Percentiles rank a stretch among this genome's conserved stretches.
These are phyloP conservation scores for Strigomonas culicis DNA, from an alignment of 208 protist genomes.

Conservation along the genomic window DNA sequence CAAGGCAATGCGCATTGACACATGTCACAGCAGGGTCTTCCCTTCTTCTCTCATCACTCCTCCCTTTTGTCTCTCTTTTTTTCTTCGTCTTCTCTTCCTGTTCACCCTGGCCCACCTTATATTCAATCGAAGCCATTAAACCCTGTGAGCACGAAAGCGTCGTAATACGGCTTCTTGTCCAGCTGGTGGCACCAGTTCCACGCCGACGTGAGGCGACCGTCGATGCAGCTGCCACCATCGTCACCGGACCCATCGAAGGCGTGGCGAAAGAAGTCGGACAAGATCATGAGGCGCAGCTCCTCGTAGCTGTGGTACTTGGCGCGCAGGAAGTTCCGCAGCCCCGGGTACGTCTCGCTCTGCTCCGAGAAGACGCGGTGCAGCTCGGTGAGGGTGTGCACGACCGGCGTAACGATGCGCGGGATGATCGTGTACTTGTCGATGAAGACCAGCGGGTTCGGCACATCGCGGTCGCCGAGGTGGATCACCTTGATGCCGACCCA, in stretches of 20 bases:
- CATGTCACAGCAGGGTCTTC: too few relatives aligned
- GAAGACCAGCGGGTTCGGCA: constrained; percentile 97
- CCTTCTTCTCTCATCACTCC: too few relatives aligned
- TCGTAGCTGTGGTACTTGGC: constrained; percentile 72
- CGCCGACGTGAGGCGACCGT: constrained; percentile 96
- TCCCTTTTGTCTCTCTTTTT: neutral
- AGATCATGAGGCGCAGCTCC: constrained; percentile 72
- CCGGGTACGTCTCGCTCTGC: constrained; percentile 46
- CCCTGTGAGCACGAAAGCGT: constrained; percentile 94
- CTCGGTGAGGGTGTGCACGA: constrained; percentile 78
- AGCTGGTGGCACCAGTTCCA: constrained; percentile 98
- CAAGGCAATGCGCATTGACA: too few relatives aligned
- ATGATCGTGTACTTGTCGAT: constrained; percentile 99
- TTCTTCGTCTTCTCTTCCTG: neutral
- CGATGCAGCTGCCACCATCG: constrained; percentile 95
- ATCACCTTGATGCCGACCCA: constrained; percentile 97
- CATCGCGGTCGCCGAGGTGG: constrained; percentile 96
- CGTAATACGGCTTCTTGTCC: constrained; percentile 96
- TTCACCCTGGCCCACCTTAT: neutral
- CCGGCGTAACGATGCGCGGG: constrained; percentile 91
- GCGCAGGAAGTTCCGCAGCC: constrained; percentile 66
- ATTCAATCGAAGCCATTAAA: constrained; percentile 95
- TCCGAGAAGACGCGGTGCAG: constrained; percentile 57
- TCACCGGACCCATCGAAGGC: constrained; percentile 93
- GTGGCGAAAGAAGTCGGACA: constrained; percentile 95